A percentile compares a stretch with the other conserved stretches of the same genome.
These are phyloP conservation scores for Colletotrichum cordylinicola DNA, from an alignment of 2,329 filamentous ascomycete genomes.

Conservation along the genomic window DNA sequence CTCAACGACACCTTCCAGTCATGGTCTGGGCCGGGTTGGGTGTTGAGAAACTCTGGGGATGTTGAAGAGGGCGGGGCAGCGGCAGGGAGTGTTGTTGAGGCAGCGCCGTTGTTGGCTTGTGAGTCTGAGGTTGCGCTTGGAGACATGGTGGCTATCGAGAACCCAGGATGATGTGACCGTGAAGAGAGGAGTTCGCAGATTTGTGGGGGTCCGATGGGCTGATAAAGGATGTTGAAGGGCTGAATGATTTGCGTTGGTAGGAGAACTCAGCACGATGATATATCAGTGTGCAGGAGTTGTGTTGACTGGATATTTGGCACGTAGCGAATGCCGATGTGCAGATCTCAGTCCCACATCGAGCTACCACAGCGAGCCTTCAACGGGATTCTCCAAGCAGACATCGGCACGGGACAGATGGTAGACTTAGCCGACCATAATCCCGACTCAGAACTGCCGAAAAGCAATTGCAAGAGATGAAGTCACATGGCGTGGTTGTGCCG, in stretches of 20 bases:
- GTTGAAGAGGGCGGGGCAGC: background rate
- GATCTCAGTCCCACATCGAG: background rate
- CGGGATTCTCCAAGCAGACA: background rate
- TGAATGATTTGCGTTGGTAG: too few relatives aligned
- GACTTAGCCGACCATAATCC: background rate
- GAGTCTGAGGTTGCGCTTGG: background rate
- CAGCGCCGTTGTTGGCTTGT: background rate
- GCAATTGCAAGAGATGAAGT: background rate
- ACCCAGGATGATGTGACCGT: background rate
- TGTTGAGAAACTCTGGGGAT: conserved; percentile 29
- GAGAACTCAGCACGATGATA: background rate
- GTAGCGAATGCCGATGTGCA: background rate
- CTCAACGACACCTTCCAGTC: conserved; percentile 40
- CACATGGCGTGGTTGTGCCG: background rate
- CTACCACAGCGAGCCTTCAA: background rate
- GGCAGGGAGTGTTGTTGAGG: background rate
- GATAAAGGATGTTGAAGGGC: background rate
- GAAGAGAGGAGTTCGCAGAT: background rate
- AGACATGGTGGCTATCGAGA: background rate
- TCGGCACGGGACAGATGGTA: background rate
- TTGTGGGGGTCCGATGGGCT: background rate
- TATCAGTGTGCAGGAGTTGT: background rate
- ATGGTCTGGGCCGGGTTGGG: conserved; percentile 36
- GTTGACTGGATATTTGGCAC: background rate
- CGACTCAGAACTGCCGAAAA: background rate